A percentile compares a stretch with the other conserved stretches of the same genome.
These are phyloP conservation scores for Boletus patriciae DNA, from an alignment of 768 basidiomycete species.

Conservation along the genomic window DNA sequence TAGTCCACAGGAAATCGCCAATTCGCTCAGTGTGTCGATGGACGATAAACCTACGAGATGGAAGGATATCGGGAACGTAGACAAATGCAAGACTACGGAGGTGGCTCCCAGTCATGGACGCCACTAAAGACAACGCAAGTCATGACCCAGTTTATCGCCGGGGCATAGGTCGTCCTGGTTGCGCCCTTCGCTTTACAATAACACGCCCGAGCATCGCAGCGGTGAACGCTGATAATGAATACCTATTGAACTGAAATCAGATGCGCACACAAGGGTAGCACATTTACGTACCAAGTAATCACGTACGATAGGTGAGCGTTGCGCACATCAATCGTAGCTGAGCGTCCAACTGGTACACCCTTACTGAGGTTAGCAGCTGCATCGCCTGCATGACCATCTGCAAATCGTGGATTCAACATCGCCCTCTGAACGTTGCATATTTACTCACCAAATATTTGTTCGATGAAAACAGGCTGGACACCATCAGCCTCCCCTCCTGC, in stretches of 20 bases:
- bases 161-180: constrained; percentile 55
- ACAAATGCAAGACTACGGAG: constrained; percentile 6
- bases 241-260: constrained; percentile 52
- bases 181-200: constrained; percentile 52
- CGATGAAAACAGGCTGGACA: constrained; percentile 87
- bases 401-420: constrained; percentile 6
- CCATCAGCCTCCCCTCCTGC: constrained; percentile 69
- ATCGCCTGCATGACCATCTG: constrained; percentile 86
- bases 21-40: neutral
- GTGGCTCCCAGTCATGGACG: neutral
- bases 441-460: constrained; percentile 83
- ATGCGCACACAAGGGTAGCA: neutral
- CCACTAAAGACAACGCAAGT: neutral
- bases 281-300: constrained; percentile 74
- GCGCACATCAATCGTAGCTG: constrained; percentile 80
- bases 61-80: neutral
- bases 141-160: constrained; percentile 35
- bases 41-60: neutral
- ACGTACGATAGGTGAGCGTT: constrained; percentile 96
- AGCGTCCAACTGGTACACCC: constrained; percentile 84
- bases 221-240: constrained; percentile 83
- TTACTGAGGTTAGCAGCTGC: constrained; percentile 55
- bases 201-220: constrained; percentile 77
- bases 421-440: neutral
- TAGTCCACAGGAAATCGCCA: neutral